Evolutionary conservation across 108 stramenopile species (phyloP).

Genomic region (Pseudonitzschia multiseries): DNA sequence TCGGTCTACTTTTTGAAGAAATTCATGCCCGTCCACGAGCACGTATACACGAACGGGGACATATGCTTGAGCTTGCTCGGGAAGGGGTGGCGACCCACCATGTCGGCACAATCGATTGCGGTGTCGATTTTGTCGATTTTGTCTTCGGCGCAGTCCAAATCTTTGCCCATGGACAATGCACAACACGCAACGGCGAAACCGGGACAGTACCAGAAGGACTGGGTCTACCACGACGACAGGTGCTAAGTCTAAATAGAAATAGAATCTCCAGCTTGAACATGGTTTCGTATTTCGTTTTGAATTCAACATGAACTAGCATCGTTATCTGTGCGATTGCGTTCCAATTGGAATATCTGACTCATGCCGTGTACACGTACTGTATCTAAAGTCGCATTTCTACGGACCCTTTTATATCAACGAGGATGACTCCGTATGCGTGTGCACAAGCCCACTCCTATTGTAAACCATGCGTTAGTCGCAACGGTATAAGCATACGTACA

Average conservation of each 20-base stretch:
- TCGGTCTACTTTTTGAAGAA: slow-evolving; percentile 90
- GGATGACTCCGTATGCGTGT: too few species aligned
- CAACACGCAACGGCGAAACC: slow-evolving; percentile 84
- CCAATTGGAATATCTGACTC: too few species aligned
- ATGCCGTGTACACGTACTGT: too few species aligned
- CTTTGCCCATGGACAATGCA: slow-evolving; percentile 92
- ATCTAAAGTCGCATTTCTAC: too few species aligned
- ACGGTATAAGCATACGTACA: too few species aligned
- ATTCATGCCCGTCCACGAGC: slow-evolving; percentile 70
- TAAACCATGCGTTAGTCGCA: too few species aligned
- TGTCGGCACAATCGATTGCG: slow-evolving; percentile 93
- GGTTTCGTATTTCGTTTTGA: not conserved
- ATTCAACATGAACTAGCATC: not conserved
- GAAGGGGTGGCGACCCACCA: slow-evolving; percentile 94
- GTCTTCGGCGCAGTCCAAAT: slow-evolving; percentile 86
- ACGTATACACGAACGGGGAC: slow-evolving; percentile 98
- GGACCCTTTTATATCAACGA: too few species aligned
- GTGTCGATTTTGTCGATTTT: slow-evolving; percentile 91
- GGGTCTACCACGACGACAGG: slow-evolving; percentile 94
- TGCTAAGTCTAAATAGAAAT: slow-evolving; percentile 44
- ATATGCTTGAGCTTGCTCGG: slow-evolving; percentile 94
- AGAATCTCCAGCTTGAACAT: not conserved
- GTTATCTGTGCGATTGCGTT: too few species aligned
- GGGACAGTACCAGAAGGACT: slow-evolving; percentile 89
- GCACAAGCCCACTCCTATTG: too few species aligned